phyloP scores from a whole-genome alignment of 768 basidiomycete genomes.

The Boletellus emodensis region DNA sequence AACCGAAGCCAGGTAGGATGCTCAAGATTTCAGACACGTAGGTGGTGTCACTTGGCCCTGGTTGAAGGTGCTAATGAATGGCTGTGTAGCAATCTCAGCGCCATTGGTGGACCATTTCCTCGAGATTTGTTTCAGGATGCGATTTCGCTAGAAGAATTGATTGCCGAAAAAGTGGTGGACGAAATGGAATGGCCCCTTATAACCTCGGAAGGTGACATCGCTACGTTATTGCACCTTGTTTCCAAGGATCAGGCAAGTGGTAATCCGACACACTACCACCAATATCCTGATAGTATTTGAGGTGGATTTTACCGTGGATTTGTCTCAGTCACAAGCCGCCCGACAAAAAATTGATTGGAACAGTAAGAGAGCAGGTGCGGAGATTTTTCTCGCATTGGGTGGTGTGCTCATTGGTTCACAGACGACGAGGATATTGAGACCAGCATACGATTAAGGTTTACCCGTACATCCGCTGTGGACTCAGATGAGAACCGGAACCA shows the following conservation, averaged over 20 bases:
- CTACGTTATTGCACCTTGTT: slow-evolving; percentile 73
- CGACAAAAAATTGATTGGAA: slow-evolving; percentile 70
- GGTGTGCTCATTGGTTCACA: slow-evolving; percentile 26
- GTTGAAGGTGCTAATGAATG: background rate
- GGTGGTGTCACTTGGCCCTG: slow-evolving; percentile 3
- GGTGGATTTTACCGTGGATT: slow-evolving; percentile 74
- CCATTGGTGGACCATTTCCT: slow-evolving; percentile 59
- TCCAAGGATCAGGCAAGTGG: slow-evolving; percentile 67
- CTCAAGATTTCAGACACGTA: slow-evolving; percentile 75
- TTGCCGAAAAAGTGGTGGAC: slow-evolving; percentile 42
- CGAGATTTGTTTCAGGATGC: slow-evolving; percentile 73
- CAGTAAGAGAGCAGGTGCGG: slow-evolving; percentile 81
- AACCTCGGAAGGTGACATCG: slow-evolving; percentile 77
- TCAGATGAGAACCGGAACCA: slow-evolving; percentile 12
- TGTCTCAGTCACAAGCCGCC: slow-evolving; percentile 51
- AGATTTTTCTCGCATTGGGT: background rate
- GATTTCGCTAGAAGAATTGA: slow-evolving; percentile 53
- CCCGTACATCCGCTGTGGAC: slow-evolving; percentile 10
- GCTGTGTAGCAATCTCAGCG: slow-evolving; percentile 56
- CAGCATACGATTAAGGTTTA: slow-evolving; percentile 46
- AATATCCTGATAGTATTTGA: slow-evolving; percentile 24
- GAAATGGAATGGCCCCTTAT: slow-evolving; percentile 80
- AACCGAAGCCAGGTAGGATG: slow-evolving; percentile 65
- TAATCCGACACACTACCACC: background rate
- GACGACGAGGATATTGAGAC: slow-evolving; percentile 87